phyloP scores from a whole-genome alignment of 345 rosid genomes.

The Litchi chinensis region DNA sequence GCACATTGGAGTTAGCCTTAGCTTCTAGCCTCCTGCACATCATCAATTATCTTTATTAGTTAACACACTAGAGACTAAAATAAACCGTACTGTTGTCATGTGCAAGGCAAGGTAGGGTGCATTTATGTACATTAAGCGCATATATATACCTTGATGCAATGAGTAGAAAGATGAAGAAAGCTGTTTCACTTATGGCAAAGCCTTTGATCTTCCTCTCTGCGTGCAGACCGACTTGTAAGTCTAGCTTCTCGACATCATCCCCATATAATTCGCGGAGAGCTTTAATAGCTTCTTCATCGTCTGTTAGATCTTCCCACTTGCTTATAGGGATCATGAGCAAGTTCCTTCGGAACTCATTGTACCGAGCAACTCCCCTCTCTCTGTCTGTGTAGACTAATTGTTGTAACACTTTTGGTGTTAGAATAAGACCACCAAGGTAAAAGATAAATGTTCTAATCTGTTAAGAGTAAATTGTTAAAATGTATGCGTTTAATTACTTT shows the following conservation, averaged over 20 bases:
- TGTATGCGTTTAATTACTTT: constrained; percentile 41
- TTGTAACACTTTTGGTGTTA: neutral
- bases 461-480: neutral
- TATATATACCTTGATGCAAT: constrained; percentile 60
- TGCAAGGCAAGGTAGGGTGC: neutral
- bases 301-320: constrained; percentile 79
- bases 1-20: too few relatives aligned
- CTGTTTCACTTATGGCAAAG: constrained; percentile 76
- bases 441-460: neutral
- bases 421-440: neutral
- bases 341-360: constrained; percentile 69
- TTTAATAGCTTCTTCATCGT: constrained; percentile 51
- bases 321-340: constrained; percentile 66
- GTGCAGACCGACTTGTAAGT: constrained; percentile 59
- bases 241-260: constrained; percentile 70
- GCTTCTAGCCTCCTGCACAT: constrained; percentile 69
- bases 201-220: constrained; percentile 82
- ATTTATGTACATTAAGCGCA: neutral
- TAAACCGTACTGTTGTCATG: neutral
- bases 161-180: constrained; percentile 73
- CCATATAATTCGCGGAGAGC: constrained; percentile 66
- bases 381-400: constrained; percentile 67
- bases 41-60: neutral
- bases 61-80: neutral
- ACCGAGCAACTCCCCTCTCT: constrained; percentile 68